phyloP scores from a whole-genome alignment of 345 rosid species.

The Rhodomyrtus tomentosa region DNA sequence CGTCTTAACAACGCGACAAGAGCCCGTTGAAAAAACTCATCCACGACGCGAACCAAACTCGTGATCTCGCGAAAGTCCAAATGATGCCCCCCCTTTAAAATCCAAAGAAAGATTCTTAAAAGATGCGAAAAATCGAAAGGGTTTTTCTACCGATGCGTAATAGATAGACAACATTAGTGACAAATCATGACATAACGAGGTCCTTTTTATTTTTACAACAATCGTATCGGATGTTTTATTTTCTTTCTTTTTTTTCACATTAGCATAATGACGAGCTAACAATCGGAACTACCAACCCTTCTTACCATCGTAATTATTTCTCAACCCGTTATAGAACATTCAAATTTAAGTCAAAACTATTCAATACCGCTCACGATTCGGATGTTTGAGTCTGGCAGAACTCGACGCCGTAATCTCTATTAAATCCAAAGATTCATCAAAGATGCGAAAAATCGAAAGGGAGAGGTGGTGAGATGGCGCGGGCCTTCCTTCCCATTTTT shows the following conservation, averaged over 20 bases:
- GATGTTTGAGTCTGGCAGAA: accelerated
- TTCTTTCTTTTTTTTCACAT: not conserved
- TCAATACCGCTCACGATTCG: accelerated
- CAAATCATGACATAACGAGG: not conserved
- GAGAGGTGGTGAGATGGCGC: not conserved
- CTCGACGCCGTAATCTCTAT: accelerated
- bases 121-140: not conserved
- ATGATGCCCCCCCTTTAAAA: accelerated
- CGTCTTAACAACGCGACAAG: accelerated
- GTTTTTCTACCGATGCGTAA: not conserved
- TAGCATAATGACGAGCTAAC: not conserved
- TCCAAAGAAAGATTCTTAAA: not conserved
- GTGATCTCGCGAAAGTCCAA: accelerated
- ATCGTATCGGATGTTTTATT: not conserved
- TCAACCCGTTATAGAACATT: accelerated
- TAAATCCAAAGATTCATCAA: not conserved
- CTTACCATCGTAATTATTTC: accelerated
- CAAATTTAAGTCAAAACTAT: accelerated
- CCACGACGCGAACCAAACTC: not conserved
- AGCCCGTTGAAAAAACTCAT: accelerated
- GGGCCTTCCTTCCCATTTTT: not conserved
- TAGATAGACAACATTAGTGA: not conserved
- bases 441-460: not conserved
- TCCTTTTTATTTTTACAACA: not conserved
- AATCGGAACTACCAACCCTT: accelerated